Percentiles rank a stretch among this genome's conserved stretches.
Conservation (phyloP, 2,329 filamentous ascomycete species). For the Colletotrichum liriopes region DNA sequence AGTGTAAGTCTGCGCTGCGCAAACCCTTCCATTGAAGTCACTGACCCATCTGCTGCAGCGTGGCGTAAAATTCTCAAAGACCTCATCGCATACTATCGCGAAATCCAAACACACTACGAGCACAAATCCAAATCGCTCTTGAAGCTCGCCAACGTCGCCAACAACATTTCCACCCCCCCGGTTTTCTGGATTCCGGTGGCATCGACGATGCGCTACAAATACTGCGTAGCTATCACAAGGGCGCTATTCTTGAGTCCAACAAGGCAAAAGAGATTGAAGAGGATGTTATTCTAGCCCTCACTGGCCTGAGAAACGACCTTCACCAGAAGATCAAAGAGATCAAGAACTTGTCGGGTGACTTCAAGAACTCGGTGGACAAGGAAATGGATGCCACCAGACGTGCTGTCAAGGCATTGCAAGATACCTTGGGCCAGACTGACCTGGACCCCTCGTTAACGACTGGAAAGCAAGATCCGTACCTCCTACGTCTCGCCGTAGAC, state of each 20-base stretch:
- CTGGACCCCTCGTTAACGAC: constrained; percentile 81
- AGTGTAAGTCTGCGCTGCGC: constrained; percentile 71
- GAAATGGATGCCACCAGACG: constrained; percentile 90
- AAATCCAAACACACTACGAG: constrained; percentile 92
- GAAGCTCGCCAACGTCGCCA: constrained; percentile 87
- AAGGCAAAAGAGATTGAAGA: constrained; percentile 93
- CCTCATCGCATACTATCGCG: constrained; percentile 92
- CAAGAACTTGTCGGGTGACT: constrained; percentile 92
- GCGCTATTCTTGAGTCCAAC: constrained; percentile 83
- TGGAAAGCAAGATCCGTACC: constrained; percentile 93
- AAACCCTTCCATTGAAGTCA: not conserved
- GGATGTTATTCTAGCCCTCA: constrained; percentile 91
- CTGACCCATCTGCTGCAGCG: constrained; percentile 63
- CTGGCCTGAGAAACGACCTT: constrained; percentile 87
- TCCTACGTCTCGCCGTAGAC: constrained; percentile 88
- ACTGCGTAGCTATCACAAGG: constrained; percentile 86
- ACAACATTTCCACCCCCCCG: constrained; percentile 81
- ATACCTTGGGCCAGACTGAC: constrained; percentile 84
- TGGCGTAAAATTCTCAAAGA: constrained; percentile 98
- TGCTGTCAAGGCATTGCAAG: constrained; percentile 85
- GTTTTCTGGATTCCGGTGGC: constrained; percentile 86
- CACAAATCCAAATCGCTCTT: constrained; percentile 84
- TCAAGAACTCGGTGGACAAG: constrained; percentile 96
- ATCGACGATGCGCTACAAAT: constrained; percentile 89
- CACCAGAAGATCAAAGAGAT: constrained; percentile 99